Base-by-base conservation (phyloP, 192 early-diverging fungal species). In the Umbelopsis sp. region DNA sequence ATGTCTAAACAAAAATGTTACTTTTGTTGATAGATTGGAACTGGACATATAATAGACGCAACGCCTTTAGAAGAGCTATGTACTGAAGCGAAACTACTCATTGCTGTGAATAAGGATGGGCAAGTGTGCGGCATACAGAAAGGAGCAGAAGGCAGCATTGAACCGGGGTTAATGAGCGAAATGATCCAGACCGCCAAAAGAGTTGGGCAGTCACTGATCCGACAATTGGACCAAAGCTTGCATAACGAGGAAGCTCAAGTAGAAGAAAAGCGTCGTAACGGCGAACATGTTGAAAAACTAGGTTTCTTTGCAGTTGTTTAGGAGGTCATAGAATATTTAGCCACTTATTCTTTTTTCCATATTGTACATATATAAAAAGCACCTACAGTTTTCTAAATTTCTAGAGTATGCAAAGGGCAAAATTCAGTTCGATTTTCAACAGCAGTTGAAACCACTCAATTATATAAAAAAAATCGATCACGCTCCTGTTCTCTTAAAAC, bases 71-170 rank as follows among this genome's bases (percentile, higher is more conserved):
- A 99, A 80, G 97, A 99, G 70, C 84, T 90, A 9, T 94, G 94
- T 45, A 85, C 96, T 15, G 87, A 91, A 58, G 92, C 93, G 6
- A 87, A 85, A 68, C 71, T 99, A 6, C 85, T 88, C 4, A 91
- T 98, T 10, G 86, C 89, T 7, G 92, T 98, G 44, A 96, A 96
- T 72, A 85, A 85, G 33, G 74, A 83, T 18, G 92, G 93, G 30
- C 83, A 92, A 23, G 82, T 98, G 3, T 97, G 96, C 76, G 91
- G 89, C 10, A 77, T 96, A 45, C 95, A 97, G 70, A 99, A 98
- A 72, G 82, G 87, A 46, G 91, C 85, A 6, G 69, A 80, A 18
- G 93, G 93, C 21, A 83, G 89, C 6, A 81, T 96, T 46, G 91
- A 94, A 48, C 91, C 93, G 25, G 89, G 87, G 81, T 51, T 93